phyloP scores from a whole-genome alignment of 306 rosid species.

The Mucuna pruriens region DNA sequence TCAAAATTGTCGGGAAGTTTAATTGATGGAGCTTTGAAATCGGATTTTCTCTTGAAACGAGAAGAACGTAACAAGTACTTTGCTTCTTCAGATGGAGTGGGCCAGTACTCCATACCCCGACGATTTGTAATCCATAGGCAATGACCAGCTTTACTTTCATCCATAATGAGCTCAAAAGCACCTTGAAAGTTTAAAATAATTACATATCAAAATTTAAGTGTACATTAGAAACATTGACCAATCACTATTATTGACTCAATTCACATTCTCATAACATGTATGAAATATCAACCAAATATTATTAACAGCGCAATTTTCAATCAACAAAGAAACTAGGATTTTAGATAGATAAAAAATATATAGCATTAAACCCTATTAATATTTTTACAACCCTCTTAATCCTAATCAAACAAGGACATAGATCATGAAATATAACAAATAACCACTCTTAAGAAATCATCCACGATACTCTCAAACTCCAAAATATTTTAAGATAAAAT shows the following conservation, averaged over 20 bases:
- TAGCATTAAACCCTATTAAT: background rate
- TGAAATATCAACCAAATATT: background rate
- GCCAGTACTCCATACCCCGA: constrained; percentile 95
- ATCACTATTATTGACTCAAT: constrained; percentile 25
- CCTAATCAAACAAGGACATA: background rate
- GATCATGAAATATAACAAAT: background rate
- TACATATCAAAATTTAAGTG: constrained; percentile 34
- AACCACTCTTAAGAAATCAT: background rate
- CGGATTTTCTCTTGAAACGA: constrained; percentile 47
- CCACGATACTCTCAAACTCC: background rate
- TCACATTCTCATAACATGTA: constrained; percentile 12
- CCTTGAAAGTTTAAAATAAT: constrained; percentile 57
- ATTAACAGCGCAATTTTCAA: background rate
- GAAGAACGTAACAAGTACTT: constrained; percentile 55
- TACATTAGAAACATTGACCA: background rate
- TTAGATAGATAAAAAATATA: background rate
- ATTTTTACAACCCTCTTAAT: background rate
- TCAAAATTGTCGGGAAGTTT: constrained; percentile 77
- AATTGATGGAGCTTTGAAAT: constrained; percentile 56
- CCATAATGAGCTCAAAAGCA: constrained; percentile 81
- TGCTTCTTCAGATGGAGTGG: constrained; percentile 71
- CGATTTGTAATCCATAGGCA: constrained; percentile 97
- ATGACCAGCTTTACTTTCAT: constrained; percentile 89
- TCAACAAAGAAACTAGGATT: background rate
- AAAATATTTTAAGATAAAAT: background rate